These are phyloP conservation scores for Lyophyllum atratum DNA, from an alignment of 768 basidiomycete genomes.

Conservation along the genomic window DNA sequence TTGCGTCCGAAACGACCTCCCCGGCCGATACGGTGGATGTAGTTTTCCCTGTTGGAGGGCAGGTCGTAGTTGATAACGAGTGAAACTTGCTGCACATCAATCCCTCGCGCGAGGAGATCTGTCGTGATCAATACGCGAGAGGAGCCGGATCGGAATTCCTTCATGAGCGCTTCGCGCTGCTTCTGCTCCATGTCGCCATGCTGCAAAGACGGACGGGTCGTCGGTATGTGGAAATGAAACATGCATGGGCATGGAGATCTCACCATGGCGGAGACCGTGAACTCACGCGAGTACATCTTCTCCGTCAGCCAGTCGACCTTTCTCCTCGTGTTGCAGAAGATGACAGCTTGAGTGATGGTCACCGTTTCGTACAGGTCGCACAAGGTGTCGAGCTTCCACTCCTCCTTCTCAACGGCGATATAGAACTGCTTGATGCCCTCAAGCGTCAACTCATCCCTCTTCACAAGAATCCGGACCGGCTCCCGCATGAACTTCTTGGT, in stretches of 20 bases:
- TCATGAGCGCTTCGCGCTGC: slow-evolving; percentile 97
- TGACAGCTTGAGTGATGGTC: slow-evolving; percentile 98
- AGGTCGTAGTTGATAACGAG: slow-evolving; percentile 95
- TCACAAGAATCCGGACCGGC: slow-evolving; percentile 95
- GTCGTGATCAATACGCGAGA: slow-evolving; percentile 99
- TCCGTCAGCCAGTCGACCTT: slow-evolving; percentile 99
- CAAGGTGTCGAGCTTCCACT: slow-evolving; percentile 99
- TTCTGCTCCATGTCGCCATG: slow-evolving; percentile 99
- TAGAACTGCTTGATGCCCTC: slow-evolving; percentile 99
- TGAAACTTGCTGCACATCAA: slow-evolving; percentile 97
- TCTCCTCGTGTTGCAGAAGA: slow-evolving; percentile 98
- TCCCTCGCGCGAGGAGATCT: slow-evolving; percentile 95
- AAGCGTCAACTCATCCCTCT: slow-evolving; percentile 96
- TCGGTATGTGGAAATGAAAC: background rate
- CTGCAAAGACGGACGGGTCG: slow-evolving; percentile 34
- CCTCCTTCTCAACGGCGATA: slow-evolving; percentile 99
- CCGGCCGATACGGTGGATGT: slow-evolving; percentile 98
- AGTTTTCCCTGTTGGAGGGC: slow-evolving; percentile 95
- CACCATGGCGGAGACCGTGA: slow-evolving; percentile 97
- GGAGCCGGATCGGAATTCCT: slow-evolving; percentile 97
- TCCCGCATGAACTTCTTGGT: slow-evolving; percentile 99
- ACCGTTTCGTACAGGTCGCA: slow-evolving; percentile 99
- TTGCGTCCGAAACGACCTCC: slow-evolving; percentile 97
- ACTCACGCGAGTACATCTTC: slow-evolving; percentile 95
- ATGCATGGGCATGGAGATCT: slow-evolving; percentile 28